Evolutionary conservation across 176 grass and related monocot genomes (phyloP), one percentile per base, ranked within the genome.

Genomic region (Hyparrhenia diplandra): DNA sequence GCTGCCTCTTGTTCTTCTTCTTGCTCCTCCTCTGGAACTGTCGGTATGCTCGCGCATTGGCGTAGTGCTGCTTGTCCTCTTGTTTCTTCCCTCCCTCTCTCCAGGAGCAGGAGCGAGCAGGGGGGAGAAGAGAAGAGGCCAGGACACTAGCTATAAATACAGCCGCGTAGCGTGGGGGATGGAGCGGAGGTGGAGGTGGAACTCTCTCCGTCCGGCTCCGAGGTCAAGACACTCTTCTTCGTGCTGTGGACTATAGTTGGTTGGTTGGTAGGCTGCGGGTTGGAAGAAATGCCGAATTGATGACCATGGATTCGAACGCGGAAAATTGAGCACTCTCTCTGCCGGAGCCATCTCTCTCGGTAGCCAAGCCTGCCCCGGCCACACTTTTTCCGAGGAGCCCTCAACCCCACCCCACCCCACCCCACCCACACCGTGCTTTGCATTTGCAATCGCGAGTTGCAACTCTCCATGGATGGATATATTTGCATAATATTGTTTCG

Each of bases 11-110:
- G 37, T 5, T 18, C 0, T 30, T 47, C 42, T 4, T 42, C 9
- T n/a, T 46, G 41, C 25, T 51, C 41, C 39, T 79, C 55, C 76
- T 28, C 29, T 64, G 25, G 39, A 52, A 37, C 41, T 66, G 69
- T 74, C 70, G 72, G 86, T 47, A 24, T 41, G 76, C 49, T 49
- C 35, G 75, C 81, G 57, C 80, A 67, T 74, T 68, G 81, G 39
- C 46, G 12, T 58, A 24, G 55, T 74, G 68, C 64, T 74, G 68
- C 64, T 71, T 85, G 82, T 80, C 82, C 42, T 81, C 77, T 89
- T 42, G 4, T 36, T 36, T 54, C 76, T 18, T 29, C 7, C 41
- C 20, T 49, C n/a, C n/a, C n/a, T n/a, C n/a, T n/a, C 30, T 0
- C 14, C 12, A 1, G 30, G 34, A 16, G 4, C 36, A n/a, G 36